Base-by-base conservation (phyloP, 2,329 filamentous ascomycete species). In the Fusarium annulatum region DNA sequence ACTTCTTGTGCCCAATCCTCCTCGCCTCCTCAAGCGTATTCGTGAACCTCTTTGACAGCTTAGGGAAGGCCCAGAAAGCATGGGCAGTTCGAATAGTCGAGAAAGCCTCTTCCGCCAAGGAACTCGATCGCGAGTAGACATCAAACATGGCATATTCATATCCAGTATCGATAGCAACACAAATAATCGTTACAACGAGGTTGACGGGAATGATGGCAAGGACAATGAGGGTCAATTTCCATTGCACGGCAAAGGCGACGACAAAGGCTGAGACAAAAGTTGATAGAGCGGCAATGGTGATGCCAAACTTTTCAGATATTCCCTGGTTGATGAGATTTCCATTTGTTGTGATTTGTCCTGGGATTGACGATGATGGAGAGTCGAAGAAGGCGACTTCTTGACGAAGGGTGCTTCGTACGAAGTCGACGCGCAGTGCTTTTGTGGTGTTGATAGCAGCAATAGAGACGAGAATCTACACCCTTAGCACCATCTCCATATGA, bases 351-450 rank as follows among this genome's bases (percentile, higher is more conserved):
- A 88, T 82, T 63, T 86, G 83, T 5, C 83, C 81, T 0, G 86
- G 82, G 14, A 86, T 79, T 7, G 85, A 87, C 1, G 83, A 84
- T 9, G 81, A 81, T 7, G 81, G 79, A 23, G 80, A 78, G 75
- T 91, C 89, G 67, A 89, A 90, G 74, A 87, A 88, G 69, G 84
- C 83, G 6, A 90, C 83, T 61, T 90, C 88, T 72, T 90, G 87
- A 4, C 87, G 80, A 5, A 84, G 78, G 2, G 80, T 81, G 28
- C 79, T 79, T n/a, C 78, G 76, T 5, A 85, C 78, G 67, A 83
- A 84, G 68, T 82, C 80, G 61, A 83, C 78, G 23, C 83, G 82
- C 6, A 85, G 76, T 30, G 72, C 61, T 61, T 80, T 83, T 53
- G 81, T 83, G 2, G 80, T 80, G 36, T 81, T 79, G 60, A 84